Conservation (phyloP, 192 early-diverging fungal genomes). For the Coemansia furcata region DNA sequence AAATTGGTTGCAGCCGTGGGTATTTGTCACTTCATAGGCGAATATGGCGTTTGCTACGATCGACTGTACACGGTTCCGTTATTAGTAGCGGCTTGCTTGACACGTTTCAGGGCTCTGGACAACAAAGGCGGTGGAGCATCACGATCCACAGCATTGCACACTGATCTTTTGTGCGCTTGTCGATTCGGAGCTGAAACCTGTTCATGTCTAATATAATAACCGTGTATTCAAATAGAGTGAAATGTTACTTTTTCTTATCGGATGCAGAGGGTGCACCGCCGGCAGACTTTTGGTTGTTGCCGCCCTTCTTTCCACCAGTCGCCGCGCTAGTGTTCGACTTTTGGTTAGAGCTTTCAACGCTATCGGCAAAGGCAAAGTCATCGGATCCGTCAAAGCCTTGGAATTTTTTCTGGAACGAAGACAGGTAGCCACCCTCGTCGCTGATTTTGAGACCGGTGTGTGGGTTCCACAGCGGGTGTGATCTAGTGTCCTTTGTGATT, state of each 20-base stretch:
- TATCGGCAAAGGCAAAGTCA: slow-evolving; percentile 23
- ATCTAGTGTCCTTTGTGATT: slow-evolving; percentile 89
- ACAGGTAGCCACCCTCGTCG: slow-evolving; percentile 80
- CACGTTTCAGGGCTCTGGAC: not conserved
- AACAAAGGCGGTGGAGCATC: not conserved
- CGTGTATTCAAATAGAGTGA: not conserved
- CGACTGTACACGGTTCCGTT: not conserved
- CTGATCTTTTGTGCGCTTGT: not conserved
- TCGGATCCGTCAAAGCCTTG: slow-evolving; percentile 61
- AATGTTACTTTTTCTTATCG: slow-evolving; percentile 5
- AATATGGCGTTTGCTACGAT: not conserved
- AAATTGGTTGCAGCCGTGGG: not conserved
- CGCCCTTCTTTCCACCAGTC: slow-evolving; percentile 16
- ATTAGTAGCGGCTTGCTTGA: not conserved
- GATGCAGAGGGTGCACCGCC: not conserved
- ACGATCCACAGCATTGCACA: not conserved
- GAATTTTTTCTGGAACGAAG: slow-evolving; percentile 80
- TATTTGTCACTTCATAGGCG: not conserved
- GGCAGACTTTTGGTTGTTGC: slow-evolving; percentile 7
- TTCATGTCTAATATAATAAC: not conserved
- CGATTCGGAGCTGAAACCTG: not conserved
- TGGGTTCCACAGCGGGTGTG: slow-evolving; percentile 93
- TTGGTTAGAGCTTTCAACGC: slow-evolving; percentile 7
- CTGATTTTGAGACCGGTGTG: slow-evolving; percentile 53
- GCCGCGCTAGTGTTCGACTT: slow-evolving; percentile 9